Base-by-base conservation (phyloP, 140 eudicot species). In the Anethum foeniculum region DNA sequence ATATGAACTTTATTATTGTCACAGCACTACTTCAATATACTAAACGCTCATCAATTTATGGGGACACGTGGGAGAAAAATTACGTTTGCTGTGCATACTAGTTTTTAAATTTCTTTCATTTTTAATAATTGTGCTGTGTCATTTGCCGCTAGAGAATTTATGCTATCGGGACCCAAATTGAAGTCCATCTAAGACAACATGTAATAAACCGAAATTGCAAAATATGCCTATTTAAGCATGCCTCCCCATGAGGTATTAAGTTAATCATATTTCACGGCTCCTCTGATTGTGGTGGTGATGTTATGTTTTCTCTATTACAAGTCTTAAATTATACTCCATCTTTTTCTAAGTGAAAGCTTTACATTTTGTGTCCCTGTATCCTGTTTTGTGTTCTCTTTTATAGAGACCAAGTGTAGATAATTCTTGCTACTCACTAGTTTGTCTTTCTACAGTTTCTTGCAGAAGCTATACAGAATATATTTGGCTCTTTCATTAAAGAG, bases 371-470 rank as follows among this genome's bases (percentile, higher is more conserved):
- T 54, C 62, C 62, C 25, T 19, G n/a, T 54, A 54, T 5, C 36
- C 78, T 74, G 30, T 44, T 39, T 43, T 13, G 21, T 73, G 54
- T 44, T 28, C n/a, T 73, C 27, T 44, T 36, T 73, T n/a, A 43
- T 43, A 44, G 30, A 25, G 44, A 32, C 38, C 10, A 51, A 15
- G 6, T 54, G 3, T 34, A 77, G 47, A 49, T 15, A 36, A 77
- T 32, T 4, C 25, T 47, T 27, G 27, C 16, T 49, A 14, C 58
- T 68, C 7, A 21, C 52, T n/a, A 34, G 51, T 58, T 38, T 46
- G 21, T 39, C n/a, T 65, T 38, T 67, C 51, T 30, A 76, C 97
- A 93, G 98, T 81, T 94, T 79, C 94, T 89, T 85, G 97, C 91
- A 82, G 91, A 88, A 71, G 90, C 98, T 28, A 62, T 82, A 28